Evolutionary conservation across 768 basidiomycete genomes (phyloP).

Genomic region (Tricholoma sp.): DNA sequence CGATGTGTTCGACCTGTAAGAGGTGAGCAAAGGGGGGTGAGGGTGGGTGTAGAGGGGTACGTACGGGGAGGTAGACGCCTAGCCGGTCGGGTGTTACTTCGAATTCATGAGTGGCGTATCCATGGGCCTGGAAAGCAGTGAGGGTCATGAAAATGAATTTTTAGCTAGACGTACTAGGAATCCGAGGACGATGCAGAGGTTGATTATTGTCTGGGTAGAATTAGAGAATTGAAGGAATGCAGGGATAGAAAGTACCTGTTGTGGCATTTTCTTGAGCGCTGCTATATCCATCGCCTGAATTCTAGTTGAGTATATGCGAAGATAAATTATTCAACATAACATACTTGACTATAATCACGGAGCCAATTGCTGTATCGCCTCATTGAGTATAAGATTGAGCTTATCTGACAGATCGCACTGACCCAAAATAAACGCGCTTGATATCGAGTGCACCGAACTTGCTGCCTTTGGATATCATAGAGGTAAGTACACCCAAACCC

Average conservation of each 20-base stretch:
- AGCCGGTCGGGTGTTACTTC: constrained; percentile 82
- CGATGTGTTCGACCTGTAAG: constrained; percentile 74
- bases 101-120: constrained; percentile 79
- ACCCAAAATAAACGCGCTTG: constrained; percentile 83
- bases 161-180: constrained; percentile 55
- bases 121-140: constrained; percentile 50
- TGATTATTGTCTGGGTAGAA: constrained; percentile 66
- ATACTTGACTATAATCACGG: constrained; percentile 78
- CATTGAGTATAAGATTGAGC: neutral
- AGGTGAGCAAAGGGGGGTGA: neutral
- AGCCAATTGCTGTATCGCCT: constrained; percentile 65
- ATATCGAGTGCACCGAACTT: constrained; percentile 81
- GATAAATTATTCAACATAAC: neutral
- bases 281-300: constrained; percentile 78
- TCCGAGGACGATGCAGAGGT: constrained; percentile 84
- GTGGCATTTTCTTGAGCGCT: constrained; percentile 63
- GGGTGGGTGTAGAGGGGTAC: constrained; percentile 13
- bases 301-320: neutral
- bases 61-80: constrained; percentile 77
- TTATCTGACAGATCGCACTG: constrained; percentile 16
- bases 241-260: constrained; percentile 44
- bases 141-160: neutral
- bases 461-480: constrained; percentile 50
- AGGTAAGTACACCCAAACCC: constrained; percentile 55
- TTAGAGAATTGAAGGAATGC: neutral